Base-by-base conservation (phyloP, 129 eudicot species). In the Saposhnikovia divaricata region DNA sequence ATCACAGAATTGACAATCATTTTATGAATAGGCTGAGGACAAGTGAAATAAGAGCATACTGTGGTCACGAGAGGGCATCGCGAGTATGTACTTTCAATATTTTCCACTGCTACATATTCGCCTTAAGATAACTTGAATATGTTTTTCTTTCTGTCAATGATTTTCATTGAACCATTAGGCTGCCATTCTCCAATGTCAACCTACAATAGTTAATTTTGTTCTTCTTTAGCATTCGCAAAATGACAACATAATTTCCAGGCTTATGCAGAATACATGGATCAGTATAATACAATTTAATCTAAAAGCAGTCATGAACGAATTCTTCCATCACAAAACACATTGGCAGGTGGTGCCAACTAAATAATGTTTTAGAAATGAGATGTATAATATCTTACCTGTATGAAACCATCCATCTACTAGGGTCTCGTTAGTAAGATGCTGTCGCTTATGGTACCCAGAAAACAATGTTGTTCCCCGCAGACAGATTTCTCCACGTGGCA, bases 161-260 rank as follows among this genome's bases (percentile, higher is more conserved):
- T 90, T 80, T 90, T 96, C 99, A 96, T 96, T 77, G 93, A 85
- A 68, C 99, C 99, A 74, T 90, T 84, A 13, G 92, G 88, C 82
- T 92, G 99, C 97, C 92, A 90, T 84, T 96, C 99, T 59, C 99
- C 98, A 27, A 96, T 82, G 74, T 96, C 99, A 84, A n/a, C 99
- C 99, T 96, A 80, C 82, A 82, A 72, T 65, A 43, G 18, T 43
- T 61, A 71, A 51, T n/a, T 50, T n/a, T 6, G 0, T 59, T 23
- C 45, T 59, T 12, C 31, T 78, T 57, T 14, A 46, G 61, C 57
- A 46, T 46, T 45, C 61, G 15, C 9, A 45, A 21, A 13, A 18
- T 31, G 42, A 18, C 21, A 74, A 46, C 27, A 74, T 44, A 76
- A 43, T 8, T 28, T 61, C 42, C 47, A 28, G 57, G 61, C 11